Evolutionary conservation across 306 rosid species (phyloP).

Genomic region (Potentilla sterilis): DNA sequence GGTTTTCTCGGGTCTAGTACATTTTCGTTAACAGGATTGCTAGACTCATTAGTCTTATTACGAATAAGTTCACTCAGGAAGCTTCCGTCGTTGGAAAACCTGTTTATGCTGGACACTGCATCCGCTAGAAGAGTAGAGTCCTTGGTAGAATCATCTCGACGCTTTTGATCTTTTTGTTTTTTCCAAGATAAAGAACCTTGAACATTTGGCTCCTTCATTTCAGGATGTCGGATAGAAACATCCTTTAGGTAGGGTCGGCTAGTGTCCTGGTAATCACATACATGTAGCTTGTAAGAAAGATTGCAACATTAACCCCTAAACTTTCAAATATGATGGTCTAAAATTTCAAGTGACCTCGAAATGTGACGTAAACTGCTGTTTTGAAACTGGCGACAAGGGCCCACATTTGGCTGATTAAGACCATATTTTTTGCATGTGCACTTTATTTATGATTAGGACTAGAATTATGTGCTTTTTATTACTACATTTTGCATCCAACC

Average conservation of each 20-base stretch:
- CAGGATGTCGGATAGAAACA: conserved; percentile 45
- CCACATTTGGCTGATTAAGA: too few species aligned
- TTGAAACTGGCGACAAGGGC: too few species aligned
- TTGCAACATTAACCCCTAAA: neutral
- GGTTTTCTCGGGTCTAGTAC: conserved; percentile 31
- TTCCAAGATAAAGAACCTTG: conserved; percentile 78
- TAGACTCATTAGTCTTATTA: conserved; percentile 33
- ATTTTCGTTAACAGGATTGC: conserved; percentile 37
- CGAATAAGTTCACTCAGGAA: conserved; percentile 50
- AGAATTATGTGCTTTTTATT: too few species aligned
- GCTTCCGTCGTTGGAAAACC: conserved; percentile 68
- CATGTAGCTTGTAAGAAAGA: neutral
- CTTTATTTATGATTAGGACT: too few species aligned
- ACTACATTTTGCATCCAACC: too few species aligned
- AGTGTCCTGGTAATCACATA: conserved; percentile 11
- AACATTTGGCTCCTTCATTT: conserved; percentile 76
- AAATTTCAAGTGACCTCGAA: too few species aligned
- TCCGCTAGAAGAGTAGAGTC: conserved; percentile 56
- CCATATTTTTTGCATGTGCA: too few species aligned
- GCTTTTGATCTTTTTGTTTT: conserved; percentile 50
- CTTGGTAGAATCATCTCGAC: conserved; percentile 39
- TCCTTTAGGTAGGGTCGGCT: conserved; percentile 54
- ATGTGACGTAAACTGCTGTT: too few species aligned
- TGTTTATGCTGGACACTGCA: conserved; percentile 72
- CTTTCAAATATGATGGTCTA: too few species aligned